These are phyloP conservation scores for Taphrina populina DNA, from an alignment of 1,139 yeast genomes.

Conservation along the genomic window DNA sequence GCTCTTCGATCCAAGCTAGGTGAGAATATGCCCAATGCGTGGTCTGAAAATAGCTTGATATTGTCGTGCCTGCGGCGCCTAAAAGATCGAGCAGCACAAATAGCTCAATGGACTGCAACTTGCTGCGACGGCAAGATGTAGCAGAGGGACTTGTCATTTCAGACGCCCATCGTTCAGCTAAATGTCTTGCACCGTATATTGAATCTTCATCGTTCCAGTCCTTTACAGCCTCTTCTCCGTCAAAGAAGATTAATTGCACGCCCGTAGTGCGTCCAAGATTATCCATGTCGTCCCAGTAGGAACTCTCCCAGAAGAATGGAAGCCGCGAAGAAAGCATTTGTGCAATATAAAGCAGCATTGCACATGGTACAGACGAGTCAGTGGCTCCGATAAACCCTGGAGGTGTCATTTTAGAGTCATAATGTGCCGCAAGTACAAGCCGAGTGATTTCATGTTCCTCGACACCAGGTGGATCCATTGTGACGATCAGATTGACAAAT, in stretches of 20 bases:
- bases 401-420: constrained; percentile 54
- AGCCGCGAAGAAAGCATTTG: constrained; percentile 44
- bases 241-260: constrained; percentile 55
- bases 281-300: constrained; percentile 12
- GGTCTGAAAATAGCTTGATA: constrained; percentile 52
- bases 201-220: constrained; percentile 56
- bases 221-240: constrained; percentile 59
- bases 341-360: constrained; percentile 52
- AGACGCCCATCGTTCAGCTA: constrained; percentile 49
- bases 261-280: constrained; percentile 44
- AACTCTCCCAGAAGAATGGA: constrained; percentile 40
- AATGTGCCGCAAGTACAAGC: constrained; percentile 55
- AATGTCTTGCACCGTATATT: constrained; percentile 56
- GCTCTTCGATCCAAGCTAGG: constrained; percentile 45
- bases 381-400: constrained; percentile 60
- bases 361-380: constrained; percentile 61
- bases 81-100: constrained; percentile 54
- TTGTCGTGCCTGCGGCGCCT: constrained; percentile 48
- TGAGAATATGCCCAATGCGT: constrained; percentile 49
- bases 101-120: constrained; percentile 46
- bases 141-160: constrained; percentile 37
- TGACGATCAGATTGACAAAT: constrained; percentile 53
- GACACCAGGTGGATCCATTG: constrained; percentile 41
- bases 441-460: constrained; percentile 42
- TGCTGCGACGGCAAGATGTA: constrained; percentile 36